Evolutionary conservation across 495 filamentous ascomycete species (phyloP).

Genomic region (Penicillium macrosclerotiorum): DNA sequence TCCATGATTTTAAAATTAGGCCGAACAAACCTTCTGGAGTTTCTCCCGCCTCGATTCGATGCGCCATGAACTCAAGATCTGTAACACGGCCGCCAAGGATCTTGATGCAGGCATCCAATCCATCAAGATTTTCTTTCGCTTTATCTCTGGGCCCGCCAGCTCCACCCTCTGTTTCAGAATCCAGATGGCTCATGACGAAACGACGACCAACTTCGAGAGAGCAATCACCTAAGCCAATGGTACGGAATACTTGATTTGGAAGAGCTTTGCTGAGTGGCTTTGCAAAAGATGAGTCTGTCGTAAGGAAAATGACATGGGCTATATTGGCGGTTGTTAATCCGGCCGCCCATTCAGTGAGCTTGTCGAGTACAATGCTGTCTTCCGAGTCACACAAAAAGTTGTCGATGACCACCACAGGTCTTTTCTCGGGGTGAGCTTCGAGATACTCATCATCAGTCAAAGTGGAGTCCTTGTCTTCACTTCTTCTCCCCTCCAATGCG

Average conservation of each 20-base stretch:
- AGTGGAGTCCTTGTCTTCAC: constrained; percentile 68
- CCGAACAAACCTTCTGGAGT: constrained; percentile 57
- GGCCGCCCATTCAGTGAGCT: constrained; percentile 89
- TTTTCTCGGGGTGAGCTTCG: constrained; percentile 80
- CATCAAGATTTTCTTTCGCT: constrained; percentile 46
- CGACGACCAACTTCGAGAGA: constrained; percentile 80
- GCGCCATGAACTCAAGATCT: constrained; percentile 88
- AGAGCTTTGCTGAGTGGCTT: constrained; percentile 86
- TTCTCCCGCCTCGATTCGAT: constrained; percentile 88
- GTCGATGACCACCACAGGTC: constrained; percentile 88
- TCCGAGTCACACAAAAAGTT: constrained; percentile 83
- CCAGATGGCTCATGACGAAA: constrained; percentile 83
- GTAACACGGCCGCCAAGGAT: constrained; percentile 85
- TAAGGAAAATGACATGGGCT: constrained; percentile 96
- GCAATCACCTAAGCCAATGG: constrained; percentile 80
- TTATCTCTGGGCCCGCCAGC: constrained; percentile 34
- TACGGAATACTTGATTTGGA: constrained; percentile 87
- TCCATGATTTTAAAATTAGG: neutral
- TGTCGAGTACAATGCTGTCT: constrained; percentile 76
- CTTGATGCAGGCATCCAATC: constrained; percentile 79
- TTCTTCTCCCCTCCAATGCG: constrained; percentile 64
- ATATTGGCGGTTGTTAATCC: constrained; percentile 83
- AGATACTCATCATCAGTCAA: constrained; percentile 85
- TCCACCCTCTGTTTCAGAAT: constrained; percentile 43
- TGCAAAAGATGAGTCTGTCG: constrained; percentile 82